phyloP scores from a whole-genome alignment of 345 rosid species.

The Erysimum cheiranthoides region DNA sequence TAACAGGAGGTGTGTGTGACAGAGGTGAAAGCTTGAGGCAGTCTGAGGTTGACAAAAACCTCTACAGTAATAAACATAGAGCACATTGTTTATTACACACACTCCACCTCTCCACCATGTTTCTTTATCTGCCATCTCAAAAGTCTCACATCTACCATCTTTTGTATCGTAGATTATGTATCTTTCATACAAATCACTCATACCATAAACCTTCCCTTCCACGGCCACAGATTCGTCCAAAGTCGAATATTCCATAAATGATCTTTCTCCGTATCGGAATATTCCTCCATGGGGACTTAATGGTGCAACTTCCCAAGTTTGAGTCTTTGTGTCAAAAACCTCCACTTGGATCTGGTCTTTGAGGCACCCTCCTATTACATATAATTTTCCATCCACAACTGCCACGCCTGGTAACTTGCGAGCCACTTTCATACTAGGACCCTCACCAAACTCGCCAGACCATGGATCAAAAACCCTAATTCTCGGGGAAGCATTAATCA shows the following conservation, averaged over 20 bases:
- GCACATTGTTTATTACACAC: slow-evolving; percentile 61
- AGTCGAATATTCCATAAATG: neutral
- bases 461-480: slow-evolving; percentile 70
- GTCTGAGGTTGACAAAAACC: too few species aligned
- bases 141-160: slow-evolving; percentile 56
- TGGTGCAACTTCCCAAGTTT: slow-evolving; percentile 55
- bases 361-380: slow-evolving; percentile 69
- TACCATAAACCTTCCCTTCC: slow-evolving; percentile 56
- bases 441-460: slow-evolving; percentile 52
- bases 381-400: slow-evolving; percentile 54
- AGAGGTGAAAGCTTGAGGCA: too few species aligned
- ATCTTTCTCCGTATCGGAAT: neutral
- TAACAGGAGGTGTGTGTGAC: too few species aligned
- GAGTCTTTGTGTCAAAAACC: slow-evolving; percentile 52
- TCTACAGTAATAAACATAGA: slow-evolving; percentile 74
- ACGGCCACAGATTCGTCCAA: slow-evolving; percentile 62
- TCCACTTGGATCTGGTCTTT: slow-evolving; percentile 61
- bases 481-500: slow-evolving; percentile 42
- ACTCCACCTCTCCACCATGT: slow-evolving; percentile 56
- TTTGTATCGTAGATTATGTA: slow-evolving; percentile 59
- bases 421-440: slow-evolving; percentile 57
- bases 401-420: slow-evolving; percentile 56
- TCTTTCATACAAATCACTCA: slow-evolving; percentile 47
- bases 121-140: slow-evolving; percentile 34
- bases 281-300: neutral